phyloP scores from a whole-genome alignment of 176 grass and related monocot genomes.

The Metroxylon sagu region DNA sequence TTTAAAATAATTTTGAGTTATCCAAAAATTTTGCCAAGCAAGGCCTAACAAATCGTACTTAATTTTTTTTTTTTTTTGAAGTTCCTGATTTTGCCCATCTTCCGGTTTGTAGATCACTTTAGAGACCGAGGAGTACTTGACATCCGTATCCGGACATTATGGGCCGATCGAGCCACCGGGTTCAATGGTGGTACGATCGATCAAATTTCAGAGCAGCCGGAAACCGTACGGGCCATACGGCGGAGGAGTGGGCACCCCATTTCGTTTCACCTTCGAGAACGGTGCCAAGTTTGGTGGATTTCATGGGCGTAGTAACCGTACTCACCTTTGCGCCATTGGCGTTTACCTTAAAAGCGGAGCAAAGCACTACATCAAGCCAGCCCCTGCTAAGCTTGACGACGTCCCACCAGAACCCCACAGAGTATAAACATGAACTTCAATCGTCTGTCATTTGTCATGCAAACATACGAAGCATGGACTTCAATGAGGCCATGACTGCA shows the following conservation, averaged over 20 bases:
- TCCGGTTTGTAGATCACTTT: not conserved
- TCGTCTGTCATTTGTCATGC: too few relatives aligned
- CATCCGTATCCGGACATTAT: not conserved
- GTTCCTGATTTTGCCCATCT: not conserved
- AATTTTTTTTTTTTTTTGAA: too few relatives aligned
- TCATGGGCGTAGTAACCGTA: not conserved
- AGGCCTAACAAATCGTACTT: too few relatives aligned
- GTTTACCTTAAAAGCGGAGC: not conserved
- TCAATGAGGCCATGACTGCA: too few relatives aligned
- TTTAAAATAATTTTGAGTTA: too few relatives aligned
- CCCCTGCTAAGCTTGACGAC: not conserved
- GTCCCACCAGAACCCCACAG: too few relatives aligned
- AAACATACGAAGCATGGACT: too few relatives aligned
- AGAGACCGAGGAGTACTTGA: not conserved
- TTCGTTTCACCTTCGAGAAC: not conserved
- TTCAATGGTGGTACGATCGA: not conserved
- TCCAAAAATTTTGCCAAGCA: too few relatives aligned
- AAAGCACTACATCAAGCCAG: not conserved
- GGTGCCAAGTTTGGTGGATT: not conserved
- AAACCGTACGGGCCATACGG: not conserved
- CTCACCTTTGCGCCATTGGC: not conserved
- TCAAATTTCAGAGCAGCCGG: not conserved
- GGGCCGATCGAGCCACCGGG: not conserved
- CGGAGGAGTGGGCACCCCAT: not conserved
- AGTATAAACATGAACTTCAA: too few relatives aligned